phyloP scores from a whole-genome alignment of 192 early-diverging fungal species.

The Podila verticillata region DNA sequence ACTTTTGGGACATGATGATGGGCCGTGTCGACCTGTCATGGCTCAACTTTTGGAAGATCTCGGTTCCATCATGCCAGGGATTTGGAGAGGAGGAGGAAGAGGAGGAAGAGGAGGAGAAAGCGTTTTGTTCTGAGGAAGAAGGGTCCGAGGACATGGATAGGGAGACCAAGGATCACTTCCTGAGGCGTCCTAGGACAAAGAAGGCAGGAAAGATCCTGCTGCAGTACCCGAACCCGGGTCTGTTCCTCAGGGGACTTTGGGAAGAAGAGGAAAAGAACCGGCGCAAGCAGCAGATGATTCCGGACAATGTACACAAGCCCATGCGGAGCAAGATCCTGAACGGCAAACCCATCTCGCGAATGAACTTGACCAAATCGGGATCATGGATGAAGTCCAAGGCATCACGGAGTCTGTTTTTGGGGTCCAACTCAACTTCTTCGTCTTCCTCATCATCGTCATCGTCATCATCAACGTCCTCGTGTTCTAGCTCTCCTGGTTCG shows the following conservation, averaged over 20 bases:
- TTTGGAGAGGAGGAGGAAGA: not conserved
- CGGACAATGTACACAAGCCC: slow-evolving; percentile 35
- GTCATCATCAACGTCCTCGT: not conserved
- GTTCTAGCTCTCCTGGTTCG: not conserved
- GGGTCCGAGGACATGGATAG: not conserved
- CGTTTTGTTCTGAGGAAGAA: not conserved
- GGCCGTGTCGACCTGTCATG: slow-evolving; percentile 15
- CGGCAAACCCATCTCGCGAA: slow-evolving; percentile 18
- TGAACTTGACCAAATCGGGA: not conserved
- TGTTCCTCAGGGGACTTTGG: slow-evolving; percentile 34
- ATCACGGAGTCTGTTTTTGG: not conserved
- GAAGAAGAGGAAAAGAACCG: slow-evolving; percentile 33
- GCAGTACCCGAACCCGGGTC: slow-evolving; percentile 19
- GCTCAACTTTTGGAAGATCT: not conserved
- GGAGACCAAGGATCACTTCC: not conserved
- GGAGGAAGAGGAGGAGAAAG: not conserved
- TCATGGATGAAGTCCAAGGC: slow-evolving; percentile 2
- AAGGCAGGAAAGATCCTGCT: not conserved
- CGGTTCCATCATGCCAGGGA: not conserved
- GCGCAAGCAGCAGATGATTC: slow-evolving; percentile 38
- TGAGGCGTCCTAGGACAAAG: not conserved
- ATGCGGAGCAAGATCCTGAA: slow-evolving; percentile 32
- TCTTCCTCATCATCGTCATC: not conserved
- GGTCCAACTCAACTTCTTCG: not conserved
- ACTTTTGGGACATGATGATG: slow-evolving; percentile 49